Evolutionary conservation across 257 asterid species (phyloP).

Genomic region (Nicotiana benthamiana): DNA sequence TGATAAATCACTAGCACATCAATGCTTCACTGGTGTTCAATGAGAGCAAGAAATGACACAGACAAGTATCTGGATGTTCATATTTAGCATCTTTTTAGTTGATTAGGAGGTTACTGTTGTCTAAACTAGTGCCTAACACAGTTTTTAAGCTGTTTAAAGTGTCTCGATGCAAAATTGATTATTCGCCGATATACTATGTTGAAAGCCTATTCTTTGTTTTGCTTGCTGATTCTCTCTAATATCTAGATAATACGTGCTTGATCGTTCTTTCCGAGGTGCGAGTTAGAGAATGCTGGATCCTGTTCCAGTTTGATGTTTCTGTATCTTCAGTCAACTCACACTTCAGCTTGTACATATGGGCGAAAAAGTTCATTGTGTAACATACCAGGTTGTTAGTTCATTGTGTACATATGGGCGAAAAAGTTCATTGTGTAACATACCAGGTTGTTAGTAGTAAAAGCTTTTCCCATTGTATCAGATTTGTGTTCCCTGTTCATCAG

Average conservation of each 20-base stretch:
- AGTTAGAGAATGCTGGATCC: not conserved
- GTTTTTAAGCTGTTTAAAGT: not conserved
- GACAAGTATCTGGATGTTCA: not conserved
- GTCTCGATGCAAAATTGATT: not conserved
- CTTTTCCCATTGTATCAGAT: not conserved
- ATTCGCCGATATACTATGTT: not conserved
- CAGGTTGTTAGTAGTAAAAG: not conserved
- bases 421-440: not conserved
- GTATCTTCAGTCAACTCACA: not conserved
- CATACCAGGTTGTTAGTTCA: not conserved
- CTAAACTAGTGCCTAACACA: not conserved
- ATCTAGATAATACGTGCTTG: constrained; percentile 22
- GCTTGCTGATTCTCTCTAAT: not conserved
- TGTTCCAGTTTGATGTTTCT: not conserved
- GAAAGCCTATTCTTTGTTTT: not conserved
- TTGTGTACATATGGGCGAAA: not conserved
- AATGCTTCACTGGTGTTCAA: not conserved
- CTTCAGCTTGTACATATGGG: not conserved
- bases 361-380: not conserved
- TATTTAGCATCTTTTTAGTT: not conserved
- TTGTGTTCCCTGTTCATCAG: not conserved
- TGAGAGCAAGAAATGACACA: not conserved
- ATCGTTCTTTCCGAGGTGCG: not conserved
- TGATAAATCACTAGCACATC: not conserved
- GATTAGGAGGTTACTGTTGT: not conserved